Evolutionary conservation across 805 yeast genomes (phyloP), one percentile per base, ranked within the genome.

Genomic region (Peterozyma xylosa): DNA sequence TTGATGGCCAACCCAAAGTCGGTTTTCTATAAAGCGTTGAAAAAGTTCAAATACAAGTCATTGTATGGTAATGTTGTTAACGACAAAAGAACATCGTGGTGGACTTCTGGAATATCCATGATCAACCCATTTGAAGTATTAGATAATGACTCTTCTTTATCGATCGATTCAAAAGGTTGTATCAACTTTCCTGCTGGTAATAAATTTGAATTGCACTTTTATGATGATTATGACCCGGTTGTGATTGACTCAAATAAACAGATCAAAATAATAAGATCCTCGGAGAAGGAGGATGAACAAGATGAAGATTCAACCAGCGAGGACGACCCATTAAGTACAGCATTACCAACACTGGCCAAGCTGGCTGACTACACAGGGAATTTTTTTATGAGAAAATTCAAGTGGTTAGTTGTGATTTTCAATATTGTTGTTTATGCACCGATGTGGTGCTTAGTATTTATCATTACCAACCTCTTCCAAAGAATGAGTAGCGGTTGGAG

Each of bases 71-170:
- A 88, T 61, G 73, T 85, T 35, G 74, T 81, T 46, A 85, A 87
- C 49, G 96, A 87, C 62, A 80, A 80, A 50, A 74, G 95, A 51
- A 80, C 95, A 3, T 74, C 86, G 13, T 88, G 86, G 82, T 86
- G 85, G 76, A 86, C 95, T 2, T 71, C 95, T 0, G 86, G 86
- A 5, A 84, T 84, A 33, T 75, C 84, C 0, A 53, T 61, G 27
- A 62, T 67, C 33, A 87, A 83, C 52, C 88, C 88, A 0, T 82
- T 80, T 55, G 60, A 63, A 44, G 60, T 58, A 14, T 51, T 68
- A 38, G 65, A 54, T 46, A 55, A 53, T 36, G 57, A 55, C 42
- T 58, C 59, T 33, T 57, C 43, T 45, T 60, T 63, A 35, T 60
- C 55, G 32, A 64, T 71, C 13, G 67, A 67, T 45, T 56, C 59